Base-by-base conservation (phyloP, 371 early-diverging fungal species). In the Rhizopus sp. region DNA sequence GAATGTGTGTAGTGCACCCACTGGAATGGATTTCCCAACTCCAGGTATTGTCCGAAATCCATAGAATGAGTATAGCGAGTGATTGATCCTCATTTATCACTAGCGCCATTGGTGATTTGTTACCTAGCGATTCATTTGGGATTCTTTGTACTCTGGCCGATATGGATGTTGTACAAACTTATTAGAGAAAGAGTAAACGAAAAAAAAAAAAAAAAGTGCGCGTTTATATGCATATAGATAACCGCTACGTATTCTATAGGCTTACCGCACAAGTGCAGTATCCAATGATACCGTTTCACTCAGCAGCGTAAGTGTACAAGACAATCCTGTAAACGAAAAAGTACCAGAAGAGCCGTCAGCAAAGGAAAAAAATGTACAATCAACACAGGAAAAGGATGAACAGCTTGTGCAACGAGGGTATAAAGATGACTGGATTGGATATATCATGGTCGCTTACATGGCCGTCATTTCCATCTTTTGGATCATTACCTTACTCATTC, bases 401-500 rank as follows among this genome's bases (percentile, higher is more conserved):
- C 29, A 58, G 40, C 23, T 23, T 23, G 23, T 44, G 10, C 55
- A 62, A 57, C 76, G 66, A 45, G 87, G 89, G 0, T 88, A 73
- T 62, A 62, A 66, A 23, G 47, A 62, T 34, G 78, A 75, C 66
- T 47, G 53, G 17, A 47, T 72, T 39, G 88, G 89, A 8, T 50
- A 53, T 12, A n/a, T 69, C 1, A 70, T 82, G 46, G 60, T 73
- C 47, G 38, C 60, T 32, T 77, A 81, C 46, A 72, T 80, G 35
- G 42, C 67, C 7, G 7, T 68, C 7, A 62, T 81, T 5, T 81
- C 87, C 6, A 39, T 83, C 13, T 73, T 77, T 31, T 88, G 85
- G 84, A 60, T 86, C 8, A 71, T 75, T 7, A 69, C 84, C 15
- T 55, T 88, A 44, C 65, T 78, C 23, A 59, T 88, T 7, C 57